Conservation (phyloP, 192 early-diverging fungal genomes). For the Chytriomyces hyalinus region DNA sequence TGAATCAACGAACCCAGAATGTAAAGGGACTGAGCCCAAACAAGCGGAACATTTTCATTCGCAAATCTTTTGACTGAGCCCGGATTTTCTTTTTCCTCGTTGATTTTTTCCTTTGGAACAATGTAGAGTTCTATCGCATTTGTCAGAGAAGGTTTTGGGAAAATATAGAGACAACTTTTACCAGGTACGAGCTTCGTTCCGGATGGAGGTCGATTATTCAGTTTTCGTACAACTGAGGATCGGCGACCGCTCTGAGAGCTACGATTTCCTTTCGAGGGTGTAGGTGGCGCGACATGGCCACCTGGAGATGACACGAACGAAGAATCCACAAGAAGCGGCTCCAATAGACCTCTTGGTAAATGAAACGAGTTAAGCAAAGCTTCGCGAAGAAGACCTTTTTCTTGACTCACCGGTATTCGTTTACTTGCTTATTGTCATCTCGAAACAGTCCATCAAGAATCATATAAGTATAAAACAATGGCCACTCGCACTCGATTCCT, state of each 20-base stretch:
- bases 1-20: slow-evolving; percentile 77
- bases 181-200: slow-evolving; percentile 50
- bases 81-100: slow-evolving; percentile 71
- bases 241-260: slow-evolving; percentile 12
- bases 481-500: slow-evolving; percentile 88
- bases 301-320: slow-evolving; percentile 42
- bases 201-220: slow-evolving; percentile 31
- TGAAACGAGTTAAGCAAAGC: not conserved
- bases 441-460: slow-evolving; percentile 81
- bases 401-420: slow-evolving; percentile 63
- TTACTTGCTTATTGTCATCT: slow-evolving; percentile 65
- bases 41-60: slow-evolving; percentile 85
- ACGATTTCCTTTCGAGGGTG: not conserved
- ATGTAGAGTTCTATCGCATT: slow-evolving; percentile 72
- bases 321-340: slow-evolving; percentile 75
- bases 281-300: not conserved
- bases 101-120: slow-evolving; percentile 75
- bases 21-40: slow-evolving; percentile 86
- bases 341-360: slow-evolving; percentile 51
- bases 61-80: slow-evolving; percentile 74
- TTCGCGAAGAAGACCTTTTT: not conserved
- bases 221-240: slow-evolving; percentile 33
- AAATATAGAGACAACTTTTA: not conserved
- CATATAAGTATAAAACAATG: slow-evolving; percentile 87
- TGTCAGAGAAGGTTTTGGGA: slow-evolving; percentile 54